Evolutionary conservation across 1,139 yeast species (phyloP).

Genomic region (Yamadazyma sp.): DNA sequence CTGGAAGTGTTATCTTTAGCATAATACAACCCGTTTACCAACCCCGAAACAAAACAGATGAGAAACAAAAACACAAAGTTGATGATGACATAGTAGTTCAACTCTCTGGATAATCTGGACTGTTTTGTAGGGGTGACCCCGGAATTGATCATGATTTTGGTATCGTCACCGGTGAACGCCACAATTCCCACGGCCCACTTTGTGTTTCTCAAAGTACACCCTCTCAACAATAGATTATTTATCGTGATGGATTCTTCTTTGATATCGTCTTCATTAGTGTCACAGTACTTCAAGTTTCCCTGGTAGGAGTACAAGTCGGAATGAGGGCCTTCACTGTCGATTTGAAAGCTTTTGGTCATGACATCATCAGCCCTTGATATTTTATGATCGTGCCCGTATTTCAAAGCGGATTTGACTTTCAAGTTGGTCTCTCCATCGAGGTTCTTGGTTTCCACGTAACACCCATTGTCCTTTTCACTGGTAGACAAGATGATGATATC

Average conservation of each 20-base stretch:
- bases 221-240: conserved; percentile 51
- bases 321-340: conserved; percentile 58
- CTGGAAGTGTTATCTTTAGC: conserved; percentile 33
- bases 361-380: conserved; percentile 46
- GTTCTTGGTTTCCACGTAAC: conserved; percentile 60
- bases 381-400: conserved; percentile 37
- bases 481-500: conserved; percentile 52
- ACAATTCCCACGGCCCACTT: conserved; percentile 57
- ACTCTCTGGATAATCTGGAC: conserved; percentile 51
- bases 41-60: conserved; percentile 52
- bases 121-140: conserved; percentile 60
- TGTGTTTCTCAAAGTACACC: conserved; percentile 53
- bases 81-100: conserved; percentile 49
- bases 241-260: conserved; percentile 45
- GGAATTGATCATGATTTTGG: conserved; percentile 58
- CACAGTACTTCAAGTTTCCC: conserved; percentile 47
- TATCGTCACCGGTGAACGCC: conserved; percentile 53
- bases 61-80: conserved; percentile 49
- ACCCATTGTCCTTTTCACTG: conserved; percentile 52
- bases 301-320: conserved; percentile 54
- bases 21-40: conserved; percentile 53
- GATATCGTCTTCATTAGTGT: conserved; percentile 19
- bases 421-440: conserved; percentile 63
- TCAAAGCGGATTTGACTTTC: conserved; percentile 51
- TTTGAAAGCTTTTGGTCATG: conserved; percentile 35